Base-by-base conservation (phyloP, 805 yeast genomes). In the Scheffersomyces ergatensis region DNA sequence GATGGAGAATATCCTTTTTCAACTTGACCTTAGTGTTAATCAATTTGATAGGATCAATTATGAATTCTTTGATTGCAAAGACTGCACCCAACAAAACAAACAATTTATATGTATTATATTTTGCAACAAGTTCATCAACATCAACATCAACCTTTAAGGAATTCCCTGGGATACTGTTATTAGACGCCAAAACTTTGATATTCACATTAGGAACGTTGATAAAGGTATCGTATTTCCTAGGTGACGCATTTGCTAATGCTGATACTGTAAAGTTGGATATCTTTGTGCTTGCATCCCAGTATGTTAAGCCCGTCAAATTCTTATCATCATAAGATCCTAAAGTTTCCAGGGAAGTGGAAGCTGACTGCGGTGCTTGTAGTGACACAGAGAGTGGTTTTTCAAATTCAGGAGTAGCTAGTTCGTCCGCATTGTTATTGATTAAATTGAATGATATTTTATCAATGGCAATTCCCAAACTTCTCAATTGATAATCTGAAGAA, bases 41-140 rank as follows among this genome's bases (percentile, higher is more conserved):
- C 8, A 43, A 15, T 27, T 51, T 53, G 5, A 65, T 34, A 1
- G 74, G 76, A 16, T 39, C 44, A 4, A 65, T 14, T 1, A 69
- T 38, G 24, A 60, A 55, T 40, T 64, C 63, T 21, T 50, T 51
- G 17, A 69, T 37, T 18, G 66, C 34, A 33, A 65, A 61, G 2
- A 63, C 38, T 31, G 66, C 47, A 2, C 76, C 73, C 18, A 70
- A 39, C 0, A 63, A 33, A 1, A 58, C 54, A 42, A 65, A 64
- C 13, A 62, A 24, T 37, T 63, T 62, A 38, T 55, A 61, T n/a
- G 55, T 50, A 43, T 67, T 70, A 23, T 58, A 47, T 13, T 37
- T 34, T 5, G 53, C 49, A 7, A 32, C 40, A 1, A 68, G 9
- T 11, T 53, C 46, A 6, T 53, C 54, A 3, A 54, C 17, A 12